phyloP scores from a whole-genome alignment of 2,329 filamentous ascomycete species.

The Bipolaris victoriae region DNA sequence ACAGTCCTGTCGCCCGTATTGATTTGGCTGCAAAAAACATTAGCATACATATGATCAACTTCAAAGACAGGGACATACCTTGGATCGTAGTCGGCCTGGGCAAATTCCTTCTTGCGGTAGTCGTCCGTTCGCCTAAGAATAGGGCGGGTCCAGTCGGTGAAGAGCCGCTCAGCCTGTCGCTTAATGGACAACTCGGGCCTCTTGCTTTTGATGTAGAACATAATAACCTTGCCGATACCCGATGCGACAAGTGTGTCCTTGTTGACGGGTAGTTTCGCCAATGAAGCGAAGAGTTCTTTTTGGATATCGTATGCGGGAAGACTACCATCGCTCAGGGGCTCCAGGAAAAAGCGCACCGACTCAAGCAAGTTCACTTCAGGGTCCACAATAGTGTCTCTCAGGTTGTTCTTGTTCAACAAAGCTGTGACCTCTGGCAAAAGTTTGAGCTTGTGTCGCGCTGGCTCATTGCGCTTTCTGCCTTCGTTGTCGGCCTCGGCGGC shows the following conservation, averaged over 20 bases:
- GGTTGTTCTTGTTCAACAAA: slow-evolving; percentile 86
- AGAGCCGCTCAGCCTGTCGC: slow-evolving; percentile 87
- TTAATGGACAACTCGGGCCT: slow-evolving; percentile 88
- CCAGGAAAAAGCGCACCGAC: slow-evolving; percentile 95
- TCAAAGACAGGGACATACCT: slow-evolving; percentile 44
- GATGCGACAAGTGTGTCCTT: slow-evolving; percentile 90
- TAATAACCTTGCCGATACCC: slow-evolving; percentile 92
- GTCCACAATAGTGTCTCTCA: slow-evolving; percentile 83
- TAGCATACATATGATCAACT: slow-evolving; percentile 18
- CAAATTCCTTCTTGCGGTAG: slow-evolving; percentile 84
- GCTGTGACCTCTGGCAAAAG: slow-evolving; percentile 89
- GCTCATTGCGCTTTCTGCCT: slow-evolving; percentile 77
- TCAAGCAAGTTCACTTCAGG: slow-evolving; percentile 95
- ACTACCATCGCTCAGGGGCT: slow-evolving; percentile 91
- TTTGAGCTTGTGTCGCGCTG: slow-evolving; percentile 90
- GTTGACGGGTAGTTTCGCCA: slow-evolving; percentile 82
- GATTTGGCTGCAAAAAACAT: slow-evolving; percentile 23
- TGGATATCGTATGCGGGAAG: slow-evolving; percentile 97
- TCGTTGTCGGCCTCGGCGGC: slow-evolving; percentile 87
- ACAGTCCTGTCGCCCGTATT: slow-evolving; percentile 16
- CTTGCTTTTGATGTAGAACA: slow-evolving; percentile 97
- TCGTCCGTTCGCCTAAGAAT: slow-evolving; percentile 94
- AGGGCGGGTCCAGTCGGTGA: slow-evolving; percentile 93
- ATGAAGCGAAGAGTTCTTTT: slow-evolving; percentile 84
- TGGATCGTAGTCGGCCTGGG: slow-evolving; percentile 66